phyloP scores from a whole-genome alignment of 2,329 filamentous ascomycete genomes.

The Tetracladium maxilliforme region DNA sequence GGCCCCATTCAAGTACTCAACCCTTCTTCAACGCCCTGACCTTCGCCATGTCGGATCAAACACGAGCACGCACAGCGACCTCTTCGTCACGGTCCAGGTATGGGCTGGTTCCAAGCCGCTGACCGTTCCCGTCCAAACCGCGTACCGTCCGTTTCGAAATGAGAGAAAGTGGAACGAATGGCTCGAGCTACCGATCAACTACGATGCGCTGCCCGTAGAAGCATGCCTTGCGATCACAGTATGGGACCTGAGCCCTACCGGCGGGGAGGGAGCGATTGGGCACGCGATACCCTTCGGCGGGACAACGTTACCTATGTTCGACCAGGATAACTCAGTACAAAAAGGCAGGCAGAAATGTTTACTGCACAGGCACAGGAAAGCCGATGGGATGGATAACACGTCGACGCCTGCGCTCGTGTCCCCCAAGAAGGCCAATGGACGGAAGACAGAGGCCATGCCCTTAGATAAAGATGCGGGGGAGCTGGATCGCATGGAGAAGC shows the following conservation, averaged over 20 bases:
- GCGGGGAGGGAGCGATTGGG: slow-evolving; percentile 50
- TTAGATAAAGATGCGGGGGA: slow-evolving; percentile 67
- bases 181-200: slow-evolving; percentile 75
- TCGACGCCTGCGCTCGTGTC: slow-evolving; percentile 58
- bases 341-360: slow-evolving; percentile 89
- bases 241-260: slow-evolving; percentile 83
- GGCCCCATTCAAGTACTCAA: slow-evolving; percentile 60
- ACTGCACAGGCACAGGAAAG: slow-evolving; percentile 66
- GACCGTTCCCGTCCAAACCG: slow-evolving; percentile 80
- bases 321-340: slow-evolving; percentile 77
- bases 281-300: slow-evolving; percentile 88
- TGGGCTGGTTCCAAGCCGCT: slow-evolving; percentile 94
- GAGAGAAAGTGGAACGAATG: slow-evolving; percentile 88
- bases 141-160: slow-evolving; percentile 79
- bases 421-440: slow-evolving; percentile 34
- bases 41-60: slow-evolving; percentile 82
- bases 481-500: slow-evolving; percentile 71
- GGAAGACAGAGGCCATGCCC: slow-evolving; percentile 29
- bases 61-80: slow-evolving; percentile 67
- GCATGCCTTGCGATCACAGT: slow-evolving; percentile 82
- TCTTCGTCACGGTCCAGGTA: slow-evolving; percentile 84
- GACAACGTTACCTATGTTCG: slow-evolving; percentile 84
- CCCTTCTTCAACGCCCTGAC: slow-evolving; percentile 62
- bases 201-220: slow-evolving; percentile 68
- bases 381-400: slow-evolving; percentile 71